Evolutionary conservation across 768 basidiomycete genomes (phyloP), one percentile per base, ranked within the genome.

Genomic region (Flagelloscypha sp.): DNA sequence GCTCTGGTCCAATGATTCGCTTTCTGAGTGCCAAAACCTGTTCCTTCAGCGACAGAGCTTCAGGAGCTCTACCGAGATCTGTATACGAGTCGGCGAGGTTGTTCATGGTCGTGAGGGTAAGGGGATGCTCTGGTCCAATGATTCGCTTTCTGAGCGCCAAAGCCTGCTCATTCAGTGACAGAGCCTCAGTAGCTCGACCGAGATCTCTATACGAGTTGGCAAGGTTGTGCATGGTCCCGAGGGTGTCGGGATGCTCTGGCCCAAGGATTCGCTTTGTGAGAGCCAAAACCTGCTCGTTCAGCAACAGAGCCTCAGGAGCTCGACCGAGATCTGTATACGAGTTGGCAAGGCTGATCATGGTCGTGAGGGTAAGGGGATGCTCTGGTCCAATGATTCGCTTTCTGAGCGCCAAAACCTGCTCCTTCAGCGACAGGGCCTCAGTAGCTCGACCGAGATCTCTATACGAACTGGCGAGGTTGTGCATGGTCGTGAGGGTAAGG

Each of bases 51-150:
- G 19, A 10, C 24, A 27, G 18, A 11, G 41, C 36, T 19, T 37
- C 25, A 9, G 27, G 28, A 20, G 31, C 31, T 16, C 30, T 30
- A 7, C 29, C 30, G 10, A 33, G 42, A 11, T 15, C 8, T 19
- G 27, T 23, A 33, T 43, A 43, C 16, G 37, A 35, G 11, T 12
- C 16, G 32, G 41, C 41, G 11, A 42, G 37, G n/a, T 37, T 40
- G 11, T 11, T 17, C 36, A 42, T 38, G 20, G 20, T 16, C 9
- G 12, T 18, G 16, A 37, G 16, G n/a, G 41, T 42, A n/a, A 37
- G 36, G 22, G 35, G 30, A 33, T 38, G 41, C 20, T 42, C 16
- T 10, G 32, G 30, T 11, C 41, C 41, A 7, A 33, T 21, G n/a
- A 17, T 27, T 8, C 33, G 22, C 15, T 22, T 38, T 6, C 30